These are phyloP conservation scores for Hordeum marinum DNA, from an alignment of 176 grass and related monocot genomes.

Conservation along the genomic window DNA sequence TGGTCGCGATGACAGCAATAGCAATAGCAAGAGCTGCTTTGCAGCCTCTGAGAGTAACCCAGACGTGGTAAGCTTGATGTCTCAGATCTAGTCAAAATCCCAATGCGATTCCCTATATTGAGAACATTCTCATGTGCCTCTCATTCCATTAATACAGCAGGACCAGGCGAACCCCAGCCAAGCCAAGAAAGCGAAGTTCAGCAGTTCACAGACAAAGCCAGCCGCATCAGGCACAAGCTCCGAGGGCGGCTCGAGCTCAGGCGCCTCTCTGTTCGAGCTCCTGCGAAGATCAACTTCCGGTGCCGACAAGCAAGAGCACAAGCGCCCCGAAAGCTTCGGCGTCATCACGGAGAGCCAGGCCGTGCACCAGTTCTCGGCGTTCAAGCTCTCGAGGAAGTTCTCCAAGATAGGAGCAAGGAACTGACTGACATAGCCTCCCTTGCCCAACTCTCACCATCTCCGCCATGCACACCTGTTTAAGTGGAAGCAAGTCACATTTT, in stretches of 20 bases:
- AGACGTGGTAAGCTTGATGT: slow-evolving; percentile 37
- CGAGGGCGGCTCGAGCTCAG: slow-evolving; percentile 19
- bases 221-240: slow-evolving; percentile 14
- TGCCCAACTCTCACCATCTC: background rate
- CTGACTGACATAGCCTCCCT: slow-evolving; percentile 35
- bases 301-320: slow-evolving; percentile 46
- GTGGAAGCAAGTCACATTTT: background rate
- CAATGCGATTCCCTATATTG: background rate
- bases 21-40: slow-evolving; percentile 57
- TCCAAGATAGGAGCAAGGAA: slow-evolving; percentile 47
- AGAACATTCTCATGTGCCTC: background rate
- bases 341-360: slow-evolving; percentile 61
- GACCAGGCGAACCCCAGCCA: slow-evolving; percentile 41
- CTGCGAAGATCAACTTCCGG: slow-evolving; percentile 50
- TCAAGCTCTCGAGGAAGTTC: slow-evolving; percentile 62
- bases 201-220: slow-evolving; percentile 61
- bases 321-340: slow-evolving; percentile 18
- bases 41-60: slow-evolving; percentile 40
- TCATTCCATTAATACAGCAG: slow-evolving; percentile 28
- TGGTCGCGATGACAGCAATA: slow-evolving; percentile 80
- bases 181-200: slow-evolving; percentile 54
- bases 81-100: background rate
- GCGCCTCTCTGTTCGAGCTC: slow-evolving; percentile 61
- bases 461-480: background rate
- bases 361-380: slow-evolving; percentile 60